Conservation (phyloP, 441 rosid genomes). For the Mallotus japonicus region DNA sequence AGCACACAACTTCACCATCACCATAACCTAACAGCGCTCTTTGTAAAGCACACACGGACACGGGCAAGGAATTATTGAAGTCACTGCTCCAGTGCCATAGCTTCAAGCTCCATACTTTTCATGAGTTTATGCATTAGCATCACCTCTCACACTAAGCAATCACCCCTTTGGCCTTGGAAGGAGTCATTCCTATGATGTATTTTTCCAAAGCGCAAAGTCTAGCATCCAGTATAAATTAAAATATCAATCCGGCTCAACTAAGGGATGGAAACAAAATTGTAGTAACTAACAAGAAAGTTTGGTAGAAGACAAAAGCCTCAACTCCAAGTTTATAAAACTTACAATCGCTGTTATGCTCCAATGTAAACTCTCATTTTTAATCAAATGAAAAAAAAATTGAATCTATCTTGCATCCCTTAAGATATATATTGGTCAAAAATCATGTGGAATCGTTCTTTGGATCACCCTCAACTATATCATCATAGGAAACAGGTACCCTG, state of each 20-base stretch:
- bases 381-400: not conserved
- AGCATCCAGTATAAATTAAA: too few species aligned
- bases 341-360: not conserved
- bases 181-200: not conserved
- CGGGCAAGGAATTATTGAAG: not conserved
- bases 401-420: not conserved
- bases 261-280: not conserved
- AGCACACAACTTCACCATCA: too few species aligned
- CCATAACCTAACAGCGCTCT: too few species aligned
- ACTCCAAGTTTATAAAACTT: not conserved
- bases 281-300: not conserved
- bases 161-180: not conserved
- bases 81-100: not conserved
- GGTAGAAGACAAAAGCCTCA: not conserved
- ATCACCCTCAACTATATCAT: conserved; percentile 56
- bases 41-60: not conserved
- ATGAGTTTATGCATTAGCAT: not conserved
- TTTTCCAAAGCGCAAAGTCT: not conserved
- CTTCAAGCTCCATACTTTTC: not conserved
- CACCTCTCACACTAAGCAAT: not conserved
- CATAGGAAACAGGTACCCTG: conserved; percentile 82
- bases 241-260: not conserved
- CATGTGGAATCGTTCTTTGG: conserved; percentile 29
- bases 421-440: conserved; percentile 1
- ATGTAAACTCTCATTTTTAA: not conserved